Evolutionary conservation across 805 yeast species (phyloP), one percentile per base, ranked within the genome.

Genomic region (Scheffersomyces stipitis): DNA sequence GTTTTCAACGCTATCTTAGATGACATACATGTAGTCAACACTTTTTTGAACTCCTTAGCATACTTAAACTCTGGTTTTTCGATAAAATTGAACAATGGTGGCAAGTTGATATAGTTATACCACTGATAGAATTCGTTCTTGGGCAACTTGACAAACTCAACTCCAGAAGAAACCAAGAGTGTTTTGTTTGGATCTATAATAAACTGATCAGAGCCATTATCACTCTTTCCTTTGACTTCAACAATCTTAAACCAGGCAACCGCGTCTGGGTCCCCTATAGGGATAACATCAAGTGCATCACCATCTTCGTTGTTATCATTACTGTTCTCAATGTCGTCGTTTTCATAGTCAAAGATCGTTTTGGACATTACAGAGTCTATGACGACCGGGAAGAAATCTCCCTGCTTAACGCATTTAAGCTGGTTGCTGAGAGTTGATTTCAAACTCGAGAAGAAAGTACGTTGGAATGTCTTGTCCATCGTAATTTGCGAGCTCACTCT

Each of bases 231-330:
- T 4, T 64, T 51, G 3, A 81, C 64, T 5, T 75, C 82, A 2
- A 76, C 69, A 2, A 91, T 75, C 46, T 76, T 77, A 60, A 89
- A 91, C 96, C 96, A 91, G 0, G 89, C 95, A 14, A 90, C 74
- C 0, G 78, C 67, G 54, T 89, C 87, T 1, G 86, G 80, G 15
- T 69, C 70, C 0, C 86, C 87, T 3, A 65, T 59, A 0, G 89
- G 88, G 2, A 77, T 60, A 3, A 70, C 62, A 2, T 58, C 57
- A 1, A 66, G 8, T 15, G 32, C 45, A 17, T 36, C 33, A 5
- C 18, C 33, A 6, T 31, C 33, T 1, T 38, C 40, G 5, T 46
- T 52, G 7, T 46, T 55, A 3, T 26, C 36, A 7, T 33, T 66
- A 10, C 52, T 53, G 4, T 46, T 46, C 9, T 39, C 49, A 2